phyloP scores from a whole-genome alignment of 176 grass and related monocot species.

The Bromus sterilis region DNA sequence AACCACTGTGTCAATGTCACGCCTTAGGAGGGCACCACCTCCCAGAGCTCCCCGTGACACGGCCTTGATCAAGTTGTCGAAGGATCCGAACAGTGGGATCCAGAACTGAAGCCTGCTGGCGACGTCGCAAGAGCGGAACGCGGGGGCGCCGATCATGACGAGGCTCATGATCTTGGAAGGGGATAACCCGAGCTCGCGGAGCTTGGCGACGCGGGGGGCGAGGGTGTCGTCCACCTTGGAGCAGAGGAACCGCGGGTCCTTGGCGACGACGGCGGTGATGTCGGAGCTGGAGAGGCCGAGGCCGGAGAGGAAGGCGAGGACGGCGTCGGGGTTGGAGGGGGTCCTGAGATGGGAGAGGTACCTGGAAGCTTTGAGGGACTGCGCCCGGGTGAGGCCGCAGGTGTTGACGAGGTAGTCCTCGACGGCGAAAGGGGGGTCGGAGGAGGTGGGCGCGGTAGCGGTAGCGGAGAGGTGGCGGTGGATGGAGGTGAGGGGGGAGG shows the following conservation, averaged over 20 bases:
- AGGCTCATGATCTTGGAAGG: slow-evolving; percentile 5
- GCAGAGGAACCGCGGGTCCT: slow-evolving; percentile 4
- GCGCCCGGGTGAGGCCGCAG: slow-evolving; percentile 24
- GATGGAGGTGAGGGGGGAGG: background rate
- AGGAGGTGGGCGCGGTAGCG: background rate
- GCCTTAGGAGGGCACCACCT: background rate
- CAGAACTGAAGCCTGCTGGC: slow-evolving; percentile 17
- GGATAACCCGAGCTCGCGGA: slow-evolving; percentile 22
- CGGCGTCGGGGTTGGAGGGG: slow-evolving; percentile 16
- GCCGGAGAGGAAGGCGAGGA: slow-evolving; percentile 10
- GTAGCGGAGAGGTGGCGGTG: background rate
- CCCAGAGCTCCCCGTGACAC: background rate
- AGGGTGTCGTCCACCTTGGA: background rate
- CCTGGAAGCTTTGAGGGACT: background rate
- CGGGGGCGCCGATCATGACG: background rate
- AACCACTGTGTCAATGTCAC: background rate
- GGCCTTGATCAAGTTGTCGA: background rate
- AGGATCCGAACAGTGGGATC: background rate
- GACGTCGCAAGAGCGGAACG: background rate
- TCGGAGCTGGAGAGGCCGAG: slow-evolving; percentile 14
- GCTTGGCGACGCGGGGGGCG: background rate
- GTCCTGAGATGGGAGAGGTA: background rate
- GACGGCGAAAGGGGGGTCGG: slow-evolving; percentile 1
- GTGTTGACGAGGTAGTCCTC: slow-evolving; percentile 35
- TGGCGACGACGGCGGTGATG: slow-evolving; percentile 14